These are phyloP conservation scores for Penicillium lagena DNA, from an alignment of 495 filamentous ascomycete genomes.

Conservation along the genomic window DNA sequence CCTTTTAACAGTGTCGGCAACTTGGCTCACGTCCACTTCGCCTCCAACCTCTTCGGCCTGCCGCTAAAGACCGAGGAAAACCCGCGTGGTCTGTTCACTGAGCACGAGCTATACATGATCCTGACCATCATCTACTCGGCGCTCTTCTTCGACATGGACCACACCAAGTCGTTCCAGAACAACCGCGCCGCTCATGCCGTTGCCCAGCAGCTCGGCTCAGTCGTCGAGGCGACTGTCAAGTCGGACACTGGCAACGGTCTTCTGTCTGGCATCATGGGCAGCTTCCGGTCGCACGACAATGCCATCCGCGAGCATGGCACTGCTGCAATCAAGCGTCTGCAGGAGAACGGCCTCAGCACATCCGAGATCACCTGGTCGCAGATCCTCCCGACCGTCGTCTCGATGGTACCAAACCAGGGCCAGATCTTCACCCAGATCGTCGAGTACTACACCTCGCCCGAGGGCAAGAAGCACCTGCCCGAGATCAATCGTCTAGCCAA, in stretches of 20 bases:
- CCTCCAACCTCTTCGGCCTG: slow-evolving; percentile 63
- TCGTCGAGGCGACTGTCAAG: slow-evolving; percentile 63
- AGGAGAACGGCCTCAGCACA: slow-evolving; percentile 56
- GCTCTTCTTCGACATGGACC: slow-evolving; percentile 51
- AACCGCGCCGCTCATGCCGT: slow-evolving; percentile 57
- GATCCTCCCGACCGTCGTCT: slow-evolving; percentile 55
- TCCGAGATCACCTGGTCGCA: slow-evolving; percentile 71
- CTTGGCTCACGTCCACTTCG: slow-evolving; percentile 65
- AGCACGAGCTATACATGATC: slow-evolving; percentile 74
- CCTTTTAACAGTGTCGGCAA: slow-evolving; percentile 51
- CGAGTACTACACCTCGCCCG: slow-evolving; percentile 65
- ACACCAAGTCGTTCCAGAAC: slow-evolving; percentile 47
- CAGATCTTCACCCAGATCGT: slow-evolving; percentile 72
- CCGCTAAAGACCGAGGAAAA: slow-evolving; percentile 66
- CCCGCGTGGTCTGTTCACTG: slow-evolving; percentile 65
- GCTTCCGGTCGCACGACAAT: slow-evolving; percentile 44
- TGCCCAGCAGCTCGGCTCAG: slow-evolving; percentile 52
- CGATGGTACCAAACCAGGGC: slow-evolving; percentile 63
- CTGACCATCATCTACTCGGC: slow-evolving; percentile 58
- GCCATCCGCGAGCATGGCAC: slow-evolving; percentile 61
- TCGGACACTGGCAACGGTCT: slow-evolving; percentile 49
- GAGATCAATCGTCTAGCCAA: slow-evolving; percentile 53
- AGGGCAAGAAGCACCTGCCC: slow-evolving; percentile 48
- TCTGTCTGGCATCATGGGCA: slow-evolving; percentile 50
- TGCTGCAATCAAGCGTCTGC: slow-evolving; percentile 60